These are phyloP conservation scores for Teunomyces gatunensis DNA, from an alignment of 805 yeast species.

Conservation along the genomic window DNA sequence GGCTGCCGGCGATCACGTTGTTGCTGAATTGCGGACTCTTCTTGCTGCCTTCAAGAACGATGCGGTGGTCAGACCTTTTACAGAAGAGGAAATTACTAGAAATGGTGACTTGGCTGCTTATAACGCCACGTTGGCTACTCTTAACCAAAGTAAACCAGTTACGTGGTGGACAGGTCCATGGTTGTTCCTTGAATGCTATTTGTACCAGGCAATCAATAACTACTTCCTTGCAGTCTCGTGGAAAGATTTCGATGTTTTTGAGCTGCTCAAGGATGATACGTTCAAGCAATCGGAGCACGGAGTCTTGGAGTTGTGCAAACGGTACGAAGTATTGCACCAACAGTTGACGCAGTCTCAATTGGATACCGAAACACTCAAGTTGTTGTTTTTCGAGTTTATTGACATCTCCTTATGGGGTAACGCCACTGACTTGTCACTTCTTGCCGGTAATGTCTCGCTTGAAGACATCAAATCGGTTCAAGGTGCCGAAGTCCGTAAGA, in stretches of 20 bases:
- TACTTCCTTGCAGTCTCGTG: slow-evolving; percentile 41
- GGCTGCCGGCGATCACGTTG: slow-evolving; percentile 49
- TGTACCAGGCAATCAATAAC: slow-evolving; percentile 65
- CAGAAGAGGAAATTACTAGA: slow-evolving; percentile 32
- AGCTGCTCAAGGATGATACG: slow-evolving; percentile 64
- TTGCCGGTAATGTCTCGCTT: slow-evolving; percentile 76
- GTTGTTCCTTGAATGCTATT: slow-evolving; percentile 81
- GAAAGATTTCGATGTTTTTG: slow-evolving; percentile 70
- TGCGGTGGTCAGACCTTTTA: slow-evolving; percentile 25
- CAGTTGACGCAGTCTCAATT: slow-evolving; percentile 11
- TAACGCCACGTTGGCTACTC: slow-evolving; percentile 50
- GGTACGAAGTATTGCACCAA: slow-evolving; percentile 44
- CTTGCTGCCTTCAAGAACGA: slow-evolving; percentile 44
- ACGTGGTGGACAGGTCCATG: slow-evolving; percentile 89
- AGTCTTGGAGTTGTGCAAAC: slow-evolving; percentile 73
- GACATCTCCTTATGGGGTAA: slow-evolving; percentile 97
- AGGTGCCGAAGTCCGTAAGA: slow-evolving; percentile 82
- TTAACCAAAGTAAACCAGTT: slow-evolving; percentile 23
- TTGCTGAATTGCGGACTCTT: slow-evolving; percentile 39
- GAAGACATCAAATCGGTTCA: slow-evolving; percentile 91
- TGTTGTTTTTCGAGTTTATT: slow-evolving; percentile 76
- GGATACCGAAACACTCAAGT: slow-evolving; percentile 29
- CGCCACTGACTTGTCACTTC: slow-evolving; percentile 88
- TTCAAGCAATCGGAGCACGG: slow-evolving; percentile 75
- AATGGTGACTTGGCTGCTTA: slow-evolving; percentile 53